A percentile compares a stretch with the other conserved stretches of the same genome.
Evolutionary conservation across 345 rosid genomes (phyloP).

Genomic region (Pistacia atlantica): DNA sequence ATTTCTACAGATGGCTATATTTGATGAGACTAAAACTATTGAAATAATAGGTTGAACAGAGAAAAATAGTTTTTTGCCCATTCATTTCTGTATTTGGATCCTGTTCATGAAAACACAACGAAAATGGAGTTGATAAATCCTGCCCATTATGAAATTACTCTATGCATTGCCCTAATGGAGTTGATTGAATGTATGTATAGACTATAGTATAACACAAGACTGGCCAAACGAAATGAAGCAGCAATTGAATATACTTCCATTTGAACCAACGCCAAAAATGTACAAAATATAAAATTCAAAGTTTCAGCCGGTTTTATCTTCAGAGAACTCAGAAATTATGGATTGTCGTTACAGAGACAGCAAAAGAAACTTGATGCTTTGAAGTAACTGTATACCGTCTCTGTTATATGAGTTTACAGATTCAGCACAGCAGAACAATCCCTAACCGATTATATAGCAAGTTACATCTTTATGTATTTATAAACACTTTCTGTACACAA

Average conservation of each 20-base stretch:
- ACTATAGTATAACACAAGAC: too few relatives aligned
- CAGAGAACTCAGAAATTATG: not conserved
- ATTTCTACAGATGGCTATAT: too few relatives aligned
- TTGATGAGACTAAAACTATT: too few relatives aligned
- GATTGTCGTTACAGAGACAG: not conserved
- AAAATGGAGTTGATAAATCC: too few relatives aligned
- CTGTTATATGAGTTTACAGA: slow-evolving; percentile 7
- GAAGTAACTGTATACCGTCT: slow-evolving; percentile 2
- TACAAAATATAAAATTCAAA: not conserved
- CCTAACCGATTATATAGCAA: not conserved
- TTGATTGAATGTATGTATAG: not conserved
- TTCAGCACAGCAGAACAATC: slow-evolving; percentile 8
- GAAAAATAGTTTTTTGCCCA: too few relatives aligned
- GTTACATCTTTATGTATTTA: not conserved
- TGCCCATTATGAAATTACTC: too few relatives aligned
- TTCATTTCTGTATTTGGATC: too few relatives aligned
- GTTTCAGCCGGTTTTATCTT: not conserved
- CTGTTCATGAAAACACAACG: too few relatives aligned
- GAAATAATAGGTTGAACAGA: too few relatives aligned
- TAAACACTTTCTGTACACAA: slow-evolving; percentile 33
- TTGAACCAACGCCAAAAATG: not conserved
- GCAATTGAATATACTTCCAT: not conserved
- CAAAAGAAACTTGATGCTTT: not conserved
- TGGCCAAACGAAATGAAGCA: not conserved
- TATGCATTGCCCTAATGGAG: not conserved